Evolutionary conservation across 495 filamentous ascomycete species (phyloP), one percentile per base, ranked within the genome.

Genomic region (Venustampulla echinocandica): DNA sequence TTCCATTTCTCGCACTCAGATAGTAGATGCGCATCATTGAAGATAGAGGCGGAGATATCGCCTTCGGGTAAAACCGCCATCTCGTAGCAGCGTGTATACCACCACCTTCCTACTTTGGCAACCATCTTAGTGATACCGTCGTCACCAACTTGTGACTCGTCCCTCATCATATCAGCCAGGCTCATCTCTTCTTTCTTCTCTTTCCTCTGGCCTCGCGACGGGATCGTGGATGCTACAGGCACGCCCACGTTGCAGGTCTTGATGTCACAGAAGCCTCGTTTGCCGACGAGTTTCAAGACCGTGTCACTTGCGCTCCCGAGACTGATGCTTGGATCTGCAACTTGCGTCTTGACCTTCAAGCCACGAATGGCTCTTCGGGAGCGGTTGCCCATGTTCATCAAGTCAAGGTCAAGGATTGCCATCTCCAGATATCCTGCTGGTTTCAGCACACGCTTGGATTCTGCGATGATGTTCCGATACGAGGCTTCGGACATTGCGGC

Each of bases 11-110:
- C 83, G 53, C 90, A 96, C 65, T 98, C 92, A 25, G 76, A 72
- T 23, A 97, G 67, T 27, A 97, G 61, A 27, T 73, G 70, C 46
- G 72, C 75, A 54, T 97, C 86, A 33, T 70, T 70, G 85, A 89
- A 96, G 59, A 98, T 87, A 18, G 10, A 43, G 55, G 49, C 17
- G 24, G 34, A 23, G 2, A 62, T 59, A 42, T 73, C 70, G 21
- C 70, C 74, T 20, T 75, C 68, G 1, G 71, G 65, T 19, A 74
- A 64, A 13, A 82, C 68, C 5, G 62, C 60, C 36, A 63, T 71
- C 67, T 97, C 92, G 61, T 97, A 97, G 69, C 88, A 95, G 41
- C 82, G 75, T 3, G 77, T 83, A 63, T 95, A 96, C 92, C 93
- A 97, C 88, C 89, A 98, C 30, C 93, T 71, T 13, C 92, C 93